Base-by-base conservation (phyloP, 2,329 filamentous ascomycete species). In the Calonectria henricotiae region DNA sequence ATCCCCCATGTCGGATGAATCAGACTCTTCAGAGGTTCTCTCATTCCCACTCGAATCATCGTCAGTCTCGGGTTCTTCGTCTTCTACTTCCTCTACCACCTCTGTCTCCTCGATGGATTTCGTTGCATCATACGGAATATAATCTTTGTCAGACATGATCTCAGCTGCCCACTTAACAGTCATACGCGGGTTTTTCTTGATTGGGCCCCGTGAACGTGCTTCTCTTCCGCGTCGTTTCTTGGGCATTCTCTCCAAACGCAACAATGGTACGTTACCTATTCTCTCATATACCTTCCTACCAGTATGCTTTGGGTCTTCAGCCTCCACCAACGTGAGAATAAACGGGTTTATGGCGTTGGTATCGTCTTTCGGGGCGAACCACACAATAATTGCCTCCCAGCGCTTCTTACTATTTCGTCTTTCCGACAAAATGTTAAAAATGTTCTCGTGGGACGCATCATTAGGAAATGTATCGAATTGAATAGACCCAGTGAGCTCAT, bases 91-190 rank as follows among this genome's bases (percentile, higher is more conserved):
- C 6, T 32, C 37, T 1, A 6, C 23, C 23, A 1, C 39, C 7
- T 30, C 23, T 6, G 17, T 44, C 4, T 32, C n/a, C 5, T 32
- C 8, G 2, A 1, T 2, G 2, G 2, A 1, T 11, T 25, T 12
- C 2, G 32, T 9, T 23, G 12, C 51, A 39, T 61, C 39, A n/a
- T 61, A 32, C 2, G 25, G 55, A 11, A 43, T 44, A 32, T 32
- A 47, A 7, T 37, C 23, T 2, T 32, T 15, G 8, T 20, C 23
- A 11, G 5, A 20, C 1, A 64, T 51, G 15, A 54, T 51, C 3
- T 64, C 62, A n/a, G 46, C 44, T n/a, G 62, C 62, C 44, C 62
- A 64, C 12, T 41, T 51, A 4, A 64, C 51, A 5, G 51, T 64
- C 23, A 41, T 51, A 12, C 44, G 62, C 15, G 46, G 32, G 9